phyloP scores from a whole-genome alignment of 176 grass and related monocot genomes.

The Carex cristatella region DNA sequence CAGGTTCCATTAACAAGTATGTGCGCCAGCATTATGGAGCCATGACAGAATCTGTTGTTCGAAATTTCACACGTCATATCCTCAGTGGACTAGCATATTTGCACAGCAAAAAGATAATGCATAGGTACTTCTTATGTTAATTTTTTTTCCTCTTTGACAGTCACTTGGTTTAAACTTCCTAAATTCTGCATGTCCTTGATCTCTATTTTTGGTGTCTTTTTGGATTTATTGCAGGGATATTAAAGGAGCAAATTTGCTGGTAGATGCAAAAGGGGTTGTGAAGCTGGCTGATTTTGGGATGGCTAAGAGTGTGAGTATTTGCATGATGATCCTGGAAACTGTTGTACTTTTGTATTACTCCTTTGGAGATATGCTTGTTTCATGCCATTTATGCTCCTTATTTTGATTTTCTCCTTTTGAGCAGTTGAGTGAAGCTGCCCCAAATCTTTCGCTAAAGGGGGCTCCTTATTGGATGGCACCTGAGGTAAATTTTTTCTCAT shows the following conservation, averaged over 20 bases:
- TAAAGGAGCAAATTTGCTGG: slow-evolving; percentile 94
- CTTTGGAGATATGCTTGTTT: not conserved
- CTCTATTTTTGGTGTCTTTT: slow-evolving; percentile 23
- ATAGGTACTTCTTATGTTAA: slow-evolving; percentile 27
- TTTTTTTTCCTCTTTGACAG: slow-evolving; percentile 21
- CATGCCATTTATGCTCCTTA: not conserved
- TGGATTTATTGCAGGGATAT: slow-evolving; percentile 64
- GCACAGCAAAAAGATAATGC: slow-evolving; percentile 92
- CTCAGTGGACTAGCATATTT: slow-evolving; percentile 82
- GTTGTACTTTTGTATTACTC: not conserved
- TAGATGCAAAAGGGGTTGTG: slow-evolving; percentile 76
- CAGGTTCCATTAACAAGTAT: slow-evolving; percentile 96
- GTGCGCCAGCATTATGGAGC: slow-evolving; percentile 76
- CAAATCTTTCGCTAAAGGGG: slow-evolving; percentile 81
- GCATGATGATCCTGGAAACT: not conserved
- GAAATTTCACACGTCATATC: slow-evolving; percentile 97
- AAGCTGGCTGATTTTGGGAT: slow-evolving; percentile 97
- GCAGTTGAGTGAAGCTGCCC: slow-evolving; percentile 67
- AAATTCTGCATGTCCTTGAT: slow-evolving; percentile 1
- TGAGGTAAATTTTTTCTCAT: slow-evolving; percentile 49
- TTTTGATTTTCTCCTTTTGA: slow-evolving; percentile 26
- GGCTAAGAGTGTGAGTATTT: slow-evolving; percentile 80
- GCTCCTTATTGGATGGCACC: slow-evolving; percentile 98
- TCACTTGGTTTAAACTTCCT: not conserved
- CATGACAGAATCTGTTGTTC: slow-evolving; percentile 87